These are phyloP conservation scores for Plasmodium coatneyi DNA, from an alignment of 169 alveolate species.

Conservation along the genomic window DNA sequence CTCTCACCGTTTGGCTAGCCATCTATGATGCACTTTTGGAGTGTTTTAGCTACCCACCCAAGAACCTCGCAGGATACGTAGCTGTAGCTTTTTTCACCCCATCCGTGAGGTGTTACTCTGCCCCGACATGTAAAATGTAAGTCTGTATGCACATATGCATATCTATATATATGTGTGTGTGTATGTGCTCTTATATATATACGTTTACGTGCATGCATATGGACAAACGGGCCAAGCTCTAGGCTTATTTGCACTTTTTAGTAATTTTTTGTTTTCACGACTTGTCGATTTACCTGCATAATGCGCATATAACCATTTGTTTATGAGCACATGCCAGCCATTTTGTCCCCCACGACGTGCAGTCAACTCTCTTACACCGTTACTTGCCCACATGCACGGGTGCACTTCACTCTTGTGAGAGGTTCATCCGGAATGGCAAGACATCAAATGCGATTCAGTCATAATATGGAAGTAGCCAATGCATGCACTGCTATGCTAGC, in stretches of 20 bases:
- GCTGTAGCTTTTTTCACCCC: neutral
- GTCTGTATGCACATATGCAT: neutral
- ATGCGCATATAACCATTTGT: neutral
- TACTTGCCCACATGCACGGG: neutral
- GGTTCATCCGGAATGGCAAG: neutral
- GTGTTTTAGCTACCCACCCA: neutral
- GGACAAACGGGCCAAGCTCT: neutral
- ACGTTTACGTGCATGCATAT: neutral
- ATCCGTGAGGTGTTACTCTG: neutral
- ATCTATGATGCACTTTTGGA: neutral
- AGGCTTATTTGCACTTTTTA: neutral
- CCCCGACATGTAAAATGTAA: neutral
- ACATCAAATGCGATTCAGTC: neutral
- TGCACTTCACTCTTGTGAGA: neutral
- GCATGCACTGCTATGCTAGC: neutral
- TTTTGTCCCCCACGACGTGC: neutral
- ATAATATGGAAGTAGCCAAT: neutral
- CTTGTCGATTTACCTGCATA: neutral
- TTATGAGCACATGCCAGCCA: neutral
- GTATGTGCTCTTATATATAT: neutral
- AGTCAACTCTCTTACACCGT: neutral
- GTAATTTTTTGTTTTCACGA: neutral
- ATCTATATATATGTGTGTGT: neutral
- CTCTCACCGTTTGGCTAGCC: neutral
- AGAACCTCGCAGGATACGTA: neutral